Base-by-base conservation (phyloP, 148 eudicot genomes). In the Silene latifolia region DNA sequence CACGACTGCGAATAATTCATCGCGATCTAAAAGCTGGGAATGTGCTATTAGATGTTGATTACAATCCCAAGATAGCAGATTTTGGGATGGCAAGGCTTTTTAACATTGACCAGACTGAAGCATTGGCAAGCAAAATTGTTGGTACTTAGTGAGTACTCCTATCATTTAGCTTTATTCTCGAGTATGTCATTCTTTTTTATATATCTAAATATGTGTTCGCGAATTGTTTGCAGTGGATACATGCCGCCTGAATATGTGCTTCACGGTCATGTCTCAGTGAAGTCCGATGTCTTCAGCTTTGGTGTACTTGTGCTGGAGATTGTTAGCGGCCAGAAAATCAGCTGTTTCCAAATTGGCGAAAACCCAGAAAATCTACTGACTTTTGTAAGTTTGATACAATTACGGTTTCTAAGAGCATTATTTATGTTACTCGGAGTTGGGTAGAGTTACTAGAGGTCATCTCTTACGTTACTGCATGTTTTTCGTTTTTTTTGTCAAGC, bases 51-150 rank as follows among this genome's bases (percentile, higher is more conserved):
- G 85, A 81, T 15, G 81, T 27, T 18, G 72, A 77, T 3, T 76
- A 81, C 76, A 72, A 81, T 57, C 85, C 89, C 2, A 86, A 86
- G 77, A 86, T 86, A 68, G 77, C 87, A 3, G 87, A 86, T 69
- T 86, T 86, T 67, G 85, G 88, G 19, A 74, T 74, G 85, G 87
- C 89, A 21, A 81, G 82, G 71, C 46, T 81, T 61, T 86, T 86
- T 69, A 72, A 39, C 21, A 35, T 63, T 14, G 82, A 81, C 18
- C 69, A 81, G 24, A 65, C 78, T 23, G 77, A 78, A 64, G 78
- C 75, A 35, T 70, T 58, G 8, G 77, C 89, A 19, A 81, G 72
- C 54, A 73, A 62, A 75, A 69, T 86, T 20, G 86, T 69, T 14
- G 84, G 85, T 17, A 80, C 86, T 13, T 29, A 51, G 86, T 83